Base-by-base conservation (phyloP, 2,329 filamentous ascomycete genomes). In the Stachybotrys chlorohalonatus region DNA sequence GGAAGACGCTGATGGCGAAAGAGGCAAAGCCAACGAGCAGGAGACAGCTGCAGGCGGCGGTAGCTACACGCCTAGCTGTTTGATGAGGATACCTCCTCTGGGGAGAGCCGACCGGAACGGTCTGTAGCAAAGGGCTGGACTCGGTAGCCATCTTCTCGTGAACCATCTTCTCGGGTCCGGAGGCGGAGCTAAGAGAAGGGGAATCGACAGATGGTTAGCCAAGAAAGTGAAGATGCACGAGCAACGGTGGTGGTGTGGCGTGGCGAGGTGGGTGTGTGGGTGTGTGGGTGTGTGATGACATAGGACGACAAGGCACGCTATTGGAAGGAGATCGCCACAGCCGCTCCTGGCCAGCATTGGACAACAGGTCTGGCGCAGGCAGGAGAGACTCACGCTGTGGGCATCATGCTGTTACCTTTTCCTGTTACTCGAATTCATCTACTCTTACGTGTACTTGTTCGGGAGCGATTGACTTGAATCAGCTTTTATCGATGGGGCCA, bases 41-140 rank as follows among this genome's bases (percentile, higher is more conserved):
- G 8, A 82, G 73, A 11, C 80, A 84, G 36, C 79, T 70, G 51
- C 82, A 72, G 24, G 80, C 76, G 55, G 88, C 74, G 47, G 83
- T 86, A 66, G 84, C 89, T 68, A 87, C 82, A 55, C 84, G 82
- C 52, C 86, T 83, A 49, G 85, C 67, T 31, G 78, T 79, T 59
- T 80, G 75, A 61, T 87, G 83, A 49, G 74, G 74, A 62, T 85
- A 85, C 61, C 83, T 75, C 59, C 70, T 75, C 62, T 75, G 74
- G 56, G 75, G 73, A 58, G 79, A 68, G 56, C 75, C 75, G 61
- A 85, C 74, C 16, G 66, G 77, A 56, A 89, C 81, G 52, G 80
- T 84, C 62, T 83, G 77, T 58, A 90, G 79, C 62, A 90, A 77
- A 55, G 87, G 86, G 52, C 85, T 87, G 55, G 74, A 75, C 73